Percentiles rank a stretch among this genome's conserved stretches.
Conservation (phyloP, 306 rosid species). For the Hylodesmum podocarpum region DNA sequence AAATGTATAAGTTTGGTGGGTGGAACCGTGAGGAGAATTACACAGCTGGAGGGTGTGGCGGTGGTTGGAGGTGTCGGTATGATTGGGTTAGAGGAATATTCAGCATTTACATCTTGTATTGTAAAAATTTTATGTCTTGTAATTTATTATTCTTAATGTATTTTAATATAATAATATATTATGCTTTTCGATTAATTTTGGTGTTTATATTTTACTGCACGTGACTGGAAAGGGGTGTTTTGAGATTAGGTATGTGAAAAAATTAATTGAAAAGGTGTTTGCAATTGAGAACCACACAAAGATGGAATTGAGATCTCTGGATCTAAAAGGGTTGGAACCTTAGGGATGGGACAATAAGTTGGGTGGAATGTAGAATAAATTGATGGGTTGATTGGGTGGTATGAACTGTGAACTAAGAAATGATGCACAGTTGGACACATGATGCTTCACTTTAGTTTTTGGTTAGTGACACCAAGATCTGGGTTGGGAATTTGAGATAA, state of each 20-base stretch:
- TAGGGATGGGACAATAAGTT: background rate
- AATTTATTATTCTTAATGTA: slow-evolving; percentile 16
- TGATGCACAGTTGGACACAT: slow-evolving; percentile 11
- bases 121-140: slow-evolving; percentile 1
- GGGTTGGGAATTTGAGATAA: background rate
- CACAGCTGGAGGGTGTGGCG: slow-evolving; percentile 31
- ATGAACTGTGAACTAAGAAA: slow-evolving; percentile 17
- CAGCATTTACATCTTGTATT: slow-evolving; percentile 24
- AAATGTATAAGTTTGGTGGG: slow-evolving; percentile 23
- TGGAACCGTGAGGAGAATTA: background rate
- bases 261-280: background rate
- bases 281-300: background rate
- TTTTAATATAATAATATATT: slow-evolving; percentile 26
- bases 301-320: slow-evolving; percentile 9
- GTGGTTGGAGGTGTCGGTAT: slow-evolving; percentile 33
- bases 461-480: background rate
- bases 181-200: background rate
- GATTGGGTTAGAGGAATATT: slow-evolving; percentile 4
- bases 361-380: background rate
- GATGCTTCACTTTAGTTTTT: background rate
- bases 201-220: background rate
- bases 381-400: slow-evolving; percentile 2
- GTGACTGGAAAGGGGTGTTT: background rate
- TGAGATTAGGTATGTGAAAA: background rate
- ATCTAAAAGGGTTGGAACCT: background rate